Percentiles rank a stretch among this genome's conserved stretches.
phyloP scores from a whole-genome alignment of 129 eudicot genomes.

The Pseudognaphalium luteoalbum region DNA sequence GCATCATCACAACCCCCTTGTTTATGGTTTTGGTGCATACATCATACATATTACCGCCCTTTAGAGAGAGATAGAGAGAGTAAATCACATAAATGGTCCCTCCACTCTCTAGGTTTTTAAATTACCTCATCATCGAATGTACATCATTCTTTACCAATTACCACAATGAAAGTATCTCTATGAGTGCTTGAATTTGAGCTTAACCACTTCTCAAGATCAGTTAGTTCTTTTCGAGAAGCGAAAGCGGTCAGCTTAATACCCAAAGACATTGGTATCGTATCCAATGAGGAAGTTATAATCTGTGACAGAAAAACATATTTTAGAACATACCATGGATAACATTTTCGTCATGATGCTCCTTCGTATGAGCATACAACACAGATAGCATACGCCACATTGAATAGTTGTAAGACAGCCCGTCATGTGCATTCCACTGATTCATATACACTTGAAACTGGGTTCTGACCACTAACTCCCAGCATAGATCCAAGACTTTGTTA shows the following conservation, averaged over 20 bases:
- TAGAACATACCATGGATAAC: background rate
- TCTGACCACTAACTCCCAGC: slow-evolving; percentile 73
- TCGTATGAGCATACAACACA: background rate
- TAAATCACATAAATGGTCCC: too few species aligned
- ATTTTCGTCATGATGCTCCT: background rate
- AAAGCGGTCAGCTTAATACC: slow-evolving; percentile 73
- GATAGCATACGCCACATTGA: background rate
- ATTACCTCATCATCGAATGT: too few species aligned
- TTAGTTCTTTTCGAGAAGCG: slow-evolving; percentile 51
- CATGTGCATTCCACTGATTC: background rate
- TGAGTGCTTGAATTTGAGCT: too few species aligned
- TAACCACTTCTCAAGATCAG: too few species aligned
- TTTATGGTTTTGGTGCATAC: too few species aligned
- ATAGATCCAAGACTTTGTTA: too few species aligned
- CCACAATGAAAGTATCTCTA: too few species aligned
- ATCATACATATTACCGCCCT: too few species aligned
- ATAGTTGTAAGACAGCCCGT: background rate
- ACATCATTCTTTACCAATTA: too few species aligned
- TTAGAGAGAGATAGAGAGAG: too few species aligned
- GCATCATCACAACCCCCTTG: too few species aligned
- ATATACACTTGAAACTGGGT: background rate
- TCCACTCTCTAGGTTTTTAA: slow-evolving; percentile 1
- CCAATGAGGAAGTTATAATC: slow-evolving; percentile 69
- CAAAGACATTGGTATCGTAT: slow-evolving; percentile 60
- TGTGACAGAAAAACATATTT: slow-evolving; percentile 31